Evolutionary conservation across 345 rosid species (phyloP), one percentile per base, ranked within the genome.

Genomic region (Pistacia integerrima): DNA sequence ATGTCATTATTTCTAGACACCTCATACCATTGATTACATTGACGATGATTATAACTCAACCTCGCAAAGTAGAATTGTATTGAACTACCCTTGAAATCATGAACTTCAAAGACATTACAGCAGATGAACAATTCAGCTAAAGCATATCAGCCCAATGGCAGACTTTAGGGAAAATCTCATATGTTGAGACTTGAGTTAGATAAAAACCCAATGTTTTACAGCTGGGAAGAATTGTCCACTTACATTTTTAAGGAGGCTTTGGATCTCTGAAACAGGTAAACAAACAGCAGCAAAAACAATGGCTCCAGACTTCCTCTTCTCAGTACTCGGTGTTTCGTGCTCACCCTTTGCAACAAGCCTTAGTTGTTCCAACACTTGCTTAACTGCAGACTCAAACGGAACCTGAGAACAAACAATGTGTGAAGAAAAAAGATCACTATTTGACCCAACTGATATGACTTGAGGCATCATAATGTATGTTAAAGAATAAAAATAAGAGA

Each of bases 231-330:
- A 58, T 28, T 33, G 17, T 48, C 25, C 46, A 35, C 88, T 83
- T 87, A 92, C 99, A 72, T 84, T 72, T n/a, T 83, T 83, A 46
- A 96, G 92, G 77, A 91, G 83, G 67, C 72, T 77, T 60, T 62
- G 84, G 72, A 93, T 80, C 72, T 90, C 91, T 58, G 77, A 58
- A 60, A 74, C 84, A 41, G 93, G 97, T 55, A 96, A 81, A 84
- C 82, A 84, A 78, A 91, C 88, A 78, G 98, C 98, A 58, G 97
- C 99, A 48, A 88, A 96, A 76, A 85, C 90, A 78, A 91, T 90
- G 57, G 86, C 75, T 58, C 97, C 97, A 5, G 85, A 78, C 78
- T 86, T 91, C 85, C 88, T 84, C 85, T 80, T 93, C 85, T 81
- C 97, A 25, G 85, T 73, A 77, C 87, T 83, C 49, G 93, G 97